phyloP scores from a whole-genome alignment of 208 protist genomes.

The Leishmania arabica region DNA sequence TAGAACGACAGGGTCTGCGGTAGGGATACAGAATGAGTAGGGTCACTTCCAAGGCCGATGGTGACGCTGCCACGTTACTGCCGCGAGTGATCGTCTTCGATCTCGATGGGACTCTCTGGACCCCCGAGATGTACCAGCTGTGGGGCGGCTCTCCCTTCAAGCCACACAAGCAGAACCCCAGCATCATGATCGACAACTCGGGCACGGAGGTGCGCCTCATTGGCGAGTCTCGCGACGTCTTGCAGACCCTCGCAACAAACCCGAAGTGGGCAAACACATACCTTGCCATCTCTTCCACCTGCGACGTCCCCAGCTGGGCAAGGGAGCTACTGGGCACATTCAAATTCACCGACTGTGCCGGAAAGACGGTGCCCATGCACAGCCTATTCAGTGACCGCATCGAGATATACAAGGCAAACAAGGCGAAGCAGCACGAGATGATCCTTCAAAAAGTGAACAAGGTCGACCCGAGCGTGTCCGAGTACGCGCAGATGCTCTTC shows the following conservation, averaged over 20 bases:
- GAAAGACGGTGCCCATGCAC: slow-evolving; percentile 56
- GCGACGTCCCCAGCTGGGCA: slow-evolving; percentile 88
- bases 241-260: slow-evolving; percentile 57
- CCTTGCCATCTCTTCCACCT: slow-evolving; percentile 83
- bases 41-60: neutral
- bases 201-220: slow-evolving; percentile 72
- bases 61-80: neutral
- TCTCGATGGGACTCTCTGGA: slow-evolving; percentile 90
- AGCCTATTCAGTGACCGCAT: slow-evolving; percentile 70
- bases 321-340: slow-evolving; percentile 73
- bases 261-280: slow-evolving; percentile 56
- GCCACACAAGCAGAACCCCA: slow-evolving; percentile 37
- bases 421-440: slow-evolving; percentile 66
- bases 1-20: neutral
- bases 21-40: neutral
- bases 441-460: slow-evolving; percentile 53
- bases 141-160: slow-evolving; percentile 81
- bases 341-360: slow-evolving; percentile 39
- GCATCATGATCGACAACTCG: slow-evolving; percentile 55
- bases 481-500: slow-evolving; percentile 86
- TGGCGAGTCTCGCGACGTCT: slow-evolving; percentile 71
- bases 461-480: slow-evolving; percentile 41
- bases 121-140: slow-evolving; percentile 91
- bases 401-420: slow-evolving; percentile 81
- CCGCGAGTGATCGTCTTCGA: slow-evolving; percentile 85